Evolutionary conservation across 1,284 basidiomycete genomes (phyloP).

Genomic region (Microbotryum scabiosae): DNA sequence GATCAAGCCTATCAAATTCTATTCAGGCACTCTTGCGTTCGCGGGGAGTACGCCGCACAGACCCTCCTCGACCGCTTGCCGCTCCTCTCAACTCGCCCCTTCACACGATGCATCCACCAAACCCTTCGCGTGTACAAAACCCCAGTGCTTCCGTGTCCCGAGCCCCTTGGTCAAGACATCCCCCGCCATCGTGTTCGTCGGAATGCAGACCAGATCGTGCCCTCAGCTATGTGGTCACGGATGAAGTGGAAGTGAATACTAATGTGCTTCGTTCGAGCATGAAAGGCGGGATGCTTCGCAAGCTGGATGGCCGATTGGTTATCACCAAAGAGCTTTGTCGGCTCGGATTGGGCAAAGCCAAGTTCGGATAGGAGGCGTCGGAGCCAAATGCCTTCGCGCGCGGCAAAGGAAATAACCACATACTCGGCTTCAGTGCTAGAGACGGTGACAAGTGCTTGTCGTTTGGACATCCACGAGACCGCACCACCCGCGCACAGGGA

Average conservation of each 20-base stretch:
- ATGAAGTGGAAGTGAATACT: conserved; percentile 35
- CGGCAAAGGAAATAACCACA: conserved; percentile 47
- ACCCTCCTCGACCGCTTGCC: too few relatives aligned
- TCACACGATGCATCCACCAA: too few relatives aligned
- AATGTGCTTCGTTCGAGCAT: conserved; percentile 37
- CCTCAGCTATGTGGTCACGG: conserved; percentile 25
- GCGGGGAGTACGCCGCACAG: too few relatives aligned
- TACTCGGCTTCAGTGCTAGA: conserved; percentile 46
- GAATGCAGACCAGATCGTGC: conserved; percentile 25
- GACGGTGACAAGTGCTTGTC: conserved; percentile 40
- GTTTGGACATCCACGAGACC: conserved; percentile 43
- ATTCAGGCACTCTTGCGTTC: too few relatives aligned
- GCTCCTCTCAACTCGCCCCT: too few relatives aligned
- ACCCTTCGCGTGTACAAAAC: too few relatives aligned
- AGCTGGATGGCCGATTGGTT: conserved; percentile 35
- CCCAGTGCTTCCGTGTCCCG: too few relatives aligned
- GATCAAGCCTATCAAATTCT: too few relatives aligned
- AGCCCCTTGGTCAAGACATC: conserved; percentile 38
- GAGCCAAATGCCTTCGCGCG: conserved; percentile 43
- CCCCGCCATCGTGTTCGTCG: conserved; percentile 22
- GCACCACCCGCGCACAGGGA: conserved; percentile 37
- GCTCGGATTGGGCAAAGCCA: conserved; percentile 6
- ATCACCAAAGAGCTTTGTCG: conserved; percentile 31
- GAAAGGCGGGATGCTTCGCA: conserved; percentile 28
- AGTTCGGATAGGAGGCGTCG: conserved; percentile 33